phyloP scores from a whole-genome alignment of 176 grass and related monocot species.

The Dactylis glomerata region DNA sequence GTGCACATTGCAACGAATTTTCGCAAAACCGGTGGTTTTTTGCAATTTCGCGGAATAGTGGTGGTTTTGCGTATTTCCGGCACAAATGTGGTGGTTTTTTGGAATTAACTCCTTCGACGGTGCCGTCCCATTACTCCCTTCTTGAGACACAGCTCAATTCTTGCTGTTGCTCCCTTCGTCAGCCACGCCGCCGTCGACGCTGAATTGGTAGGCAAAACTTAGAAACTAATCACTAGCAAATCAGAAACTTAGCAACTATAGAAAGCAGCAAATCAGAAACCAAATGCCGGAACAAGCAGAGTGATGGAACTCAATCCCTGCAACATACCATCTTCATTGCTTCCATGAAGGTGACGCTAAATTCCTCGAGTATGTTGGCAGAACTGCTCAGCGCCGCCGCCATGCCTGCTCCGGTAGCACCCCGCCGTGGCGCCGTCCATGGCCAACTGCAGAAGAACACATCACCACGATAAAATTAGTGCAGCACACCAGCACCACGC shows the following conservation, averaged over 20 bases:
- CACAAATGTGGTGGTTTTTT: too few species aligned
- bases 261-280: neutral
- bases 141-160: too few species aligned
- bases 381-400: conserved; percentile 82
- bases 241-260: neutral
- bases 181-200: too few species aligned
- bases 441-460: conserved; percentile 58
- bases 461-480: neutral
- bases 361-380: conserved; percentile 92
- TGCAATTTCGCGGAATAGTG: too few species aligned
- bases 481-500: neutral
- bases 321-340: conserved; percentile 86
- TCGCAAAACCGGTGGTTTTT: too few species aligned
- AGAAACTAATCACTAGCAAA: too few species aligned
- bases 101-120: too few species aligned
- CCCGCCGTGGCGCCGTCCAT: conserved; percentile 87
- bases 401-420: conserved; percentile 88
- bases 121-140: too few species aligned
- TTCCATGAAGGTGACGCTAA: conserved; percentile 98
- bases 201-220: too few species aligned
- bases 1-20: too few species aligned
- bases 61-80: too few species aligned
- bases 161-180: too few species aligned
- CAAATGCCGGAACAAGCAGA: neutral
- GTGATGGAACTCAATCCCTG: neutral